Evolutionary conservation across 2,329 filamentous ascomycete genomes (phyloP), one percentile per base, ranked within the genome.

Genomic region (Colletotrichum limetticola): DNA sequence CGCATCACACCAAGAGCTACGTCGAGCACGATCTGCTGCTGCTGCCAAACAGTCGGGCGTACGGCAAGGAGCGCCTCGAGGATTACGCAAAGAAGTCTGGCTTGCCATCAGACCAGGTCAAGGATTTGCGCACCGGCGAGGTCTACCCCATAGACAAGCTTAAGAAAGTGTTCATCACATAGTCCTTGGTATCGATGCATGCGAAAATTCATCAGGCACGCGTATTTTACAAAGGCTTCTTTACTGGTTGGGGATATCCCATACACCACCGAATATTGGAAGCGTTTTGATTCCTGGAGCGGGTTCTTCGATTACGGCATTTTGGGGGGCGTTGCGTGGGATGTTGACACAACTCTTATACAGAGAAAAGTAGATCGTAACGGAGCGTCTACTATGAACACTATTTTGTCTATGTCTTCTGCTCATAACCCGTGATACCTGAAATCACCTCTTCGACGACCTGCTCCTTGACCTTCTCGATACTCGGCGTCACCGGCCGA

Each of bases 161-260:
- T 71, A 93, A 93, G 85, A 98, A 97, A 85, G 95, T 98, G 26
- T 99, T 92, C 80, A 98, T 98, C 72, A 94, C 94, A 66, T 98
- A 46, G 72, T n/a, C 26, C n/a, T 37, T 16, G 16, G 26, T 2
- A 16, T 35, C 11, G 32, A 9, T 35, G 30, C 49, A 14, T n/a
- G 19, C 11, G 46, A 16, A 19, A 1, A 22, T 49, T 9, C 61
- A 4, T 24, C n/a, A n/a, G 19, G 7, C 14, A 16, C 26, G n/a
- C 4, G 14, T 12, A n/a, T 9, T 32, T 19, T 24, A 32, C 19
- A n/a, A 32, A 16, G 11, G 32, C 28, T 11, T 5, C 11, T 8
- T 64, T 22, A 9, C 46, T 55, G 9, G 19, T 3, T 19, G 46
- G 28, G 30, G 16, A 12, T 7, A 1, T 32, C 19, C 9, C 22